A percentile compares a stretch with the other conserved stretches of the same genome.
phyloP scores from a whole-genome alignment of 257 asterid species.

The Leptodermis oblonga region DNA sequence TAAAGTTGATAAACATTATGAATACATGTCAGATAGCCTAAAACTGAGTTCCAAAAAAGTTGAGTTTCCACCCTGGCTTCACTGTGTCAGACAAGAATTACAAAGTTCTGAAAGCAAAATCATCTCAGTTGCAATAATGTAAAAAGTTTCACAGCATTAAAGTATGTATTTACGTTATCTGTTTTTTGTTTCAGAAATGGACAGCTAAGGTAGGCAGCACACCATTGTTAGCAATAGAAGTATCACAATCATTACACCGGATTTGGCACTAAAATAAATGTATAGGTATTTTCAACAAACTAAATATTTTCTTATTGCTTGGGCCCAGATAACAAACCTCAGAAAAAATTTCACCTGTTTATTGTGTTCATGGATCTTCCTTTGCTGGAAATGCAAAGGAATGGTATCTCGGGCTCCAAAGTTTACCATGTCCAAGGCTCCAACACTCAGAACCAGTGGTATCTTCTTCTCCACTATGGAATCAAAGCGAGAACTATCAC shows the following conservation, averaged over 20 bases:
- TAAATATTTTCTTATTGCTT: background rate
- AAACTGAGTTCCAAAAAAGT: background rate
- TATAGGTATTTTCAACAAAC: no score
- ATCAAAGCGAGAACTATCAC: slow-evolving; percentile 81
- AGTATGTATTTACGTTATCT: background rate
- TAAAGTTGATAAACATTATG: slow-evolving; percentile 18
- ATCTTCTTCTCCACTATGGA: slow-evolving; percentile 73
- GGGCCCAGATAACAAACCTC: slow-evolving; percentile 1
- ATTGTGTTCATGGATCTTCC: slow-evolving; percentile 72
- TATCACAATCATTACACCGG: background rate
- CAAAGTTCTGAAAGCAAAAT: background rate
- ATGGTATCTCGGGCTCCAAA: slow-evolving; percentile 76
- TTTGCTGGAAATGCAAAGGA: slow-evolving; percentile 62
- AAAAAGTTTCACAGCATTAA: background rate
- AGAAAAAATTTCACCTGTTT: slow-evolving; percentile 54
- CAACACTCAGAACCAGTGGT: slow-evolving; percentile 83
- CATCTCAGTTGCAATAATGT: background rate
- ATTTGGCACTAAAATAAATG: background rate
- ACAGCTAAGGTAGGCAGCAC: background rate
- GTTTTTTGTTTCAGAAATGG: background rate
- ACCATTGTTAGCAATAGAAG: background rate
- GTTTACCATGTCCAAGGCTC: slow-evolving; percentile 97
- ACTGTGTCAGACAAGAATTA: background rate
- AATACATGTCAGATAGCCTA: background rate
- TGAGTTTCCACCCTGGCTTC: background rate